These are phyloP conservation scores for Metarhizium sp. DNA, from an alignment of 2,329 filamentous ascomycete genomes.

Conservation along the genomic window DNA sequence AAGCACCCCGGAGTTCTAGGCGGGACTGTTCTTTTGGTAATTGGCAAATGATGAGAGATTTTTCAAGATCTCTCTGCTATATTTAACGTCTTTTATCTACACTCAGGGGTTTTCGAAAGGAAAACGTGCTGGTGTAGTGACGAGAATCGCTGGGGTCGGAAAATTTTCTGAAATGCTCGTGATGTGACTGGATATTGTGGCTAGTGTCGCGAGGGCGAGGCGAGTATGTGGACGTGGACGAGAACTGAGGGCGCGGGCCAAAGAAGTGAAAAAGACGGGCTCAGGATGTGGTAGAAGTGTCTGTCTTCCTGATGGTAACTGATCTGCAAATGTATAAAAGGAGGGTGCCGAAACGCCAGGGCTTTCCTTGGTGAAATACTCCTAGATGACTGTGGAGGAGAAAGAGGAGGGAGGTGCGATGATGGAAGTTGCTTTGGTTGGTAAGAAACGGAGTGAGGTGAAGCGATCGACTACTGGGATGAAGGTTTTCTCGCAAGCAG, in stretches of 20 bases:
- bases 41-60: slow-evolving; percentile 15
- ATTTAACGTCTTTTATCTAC: slow-evolving; percentile 43
- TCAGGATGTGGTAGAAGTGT: slow-evolving; percentile 18
- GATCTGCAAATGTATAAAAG: slow-evolving; percentile 6
- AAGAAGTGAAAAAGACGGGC: slow-evolving; percentile 19
- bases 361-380: slow-evolving; percentile 6
- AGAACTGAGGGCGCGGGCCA: slow-evolving; percentile 21
- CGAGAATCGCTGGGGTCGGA: slow-evolving; percentile 30
- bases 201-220: slow-evolving; percentile 24
- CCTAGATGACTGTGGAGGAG: slow-evolving; percentile 12
- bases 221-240: slow-evolving; percentile 22
- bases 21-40: slow-evolving; percentile 3
- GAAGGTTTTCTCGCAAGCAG: slow-evolving; percentile 23
- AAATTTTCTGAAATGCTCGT: slow-evolving; percentile 28
- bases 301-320: slow-evolving; percentile 12
- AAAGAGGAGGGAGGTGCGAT: slow-evolving; percentile 21
- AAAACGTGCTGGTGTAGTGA: slow-evolving; percentile 86
- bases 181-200: slow-evolving; percentile 22
- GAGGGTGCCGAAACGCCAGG: slow-evolving; percentile 6
- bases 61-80: slow-evolving; percentile 19
- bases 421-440: slow-evolving; percentile 21
- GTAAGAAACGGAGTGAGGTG: slow-evolving; percentile 20
- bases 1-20: slow-evolving; percentile 2
- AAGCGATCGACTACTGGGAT: slow-evolving; percentile 27
- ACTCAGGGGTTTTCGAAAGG: slow-evolving; percentile 76